Evolutionary conservation across 352 stramenopile species (phyloP).

Genomic region (Paralagenidium karlingii): DNA sequence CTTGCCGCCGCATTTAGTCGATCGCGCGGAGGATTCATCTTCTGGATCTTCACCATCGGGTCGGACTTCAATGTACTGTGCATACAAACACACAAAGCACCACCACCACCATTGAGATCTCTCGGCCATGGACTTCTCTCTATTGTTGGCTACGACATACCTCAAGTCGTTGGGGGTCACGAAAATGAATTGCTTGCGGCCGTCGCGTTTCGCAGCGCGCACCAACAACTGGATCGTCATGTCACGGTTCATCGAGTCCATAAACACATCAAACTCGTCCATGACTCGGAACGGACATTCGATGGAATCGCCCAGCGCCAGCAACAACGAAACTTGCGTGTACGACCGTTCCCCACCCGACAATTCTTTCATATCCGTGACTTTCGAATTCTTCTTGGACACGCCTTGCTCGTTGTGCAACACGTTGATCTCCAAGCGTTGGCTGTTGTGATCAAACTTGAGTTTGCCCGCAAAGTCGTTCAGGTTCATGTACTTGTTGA

Average conservation of each 20-base stretch:
- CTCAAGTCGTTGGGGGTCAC: slow-evolving; percentile 82
- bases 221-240: slow-evolving; percentile 94
- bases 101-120: background rate
- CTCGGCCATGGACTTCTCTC: too few relatives aligned
- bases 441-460: slow-evolving; percentile 64
- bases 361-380: slow-evolving; percentile 94
- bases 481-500: slow-evolving; percentile 75
- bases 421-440: slow-evolving; percentile 67
- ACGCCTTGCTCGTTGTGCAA: slow-evolving; percentile 63
- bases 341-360: slow-evolving; percentile 95
- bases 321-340: slow-evolving; percentile 93
- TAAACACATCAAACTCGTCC: slow-evolving; percentile 99
- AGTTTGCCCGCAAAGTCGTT: slow-evolving; percentile 81
- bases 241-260: slow-evolving; percentile 95
- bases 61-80: slow-evolving; percentile 54
- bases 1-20: slow-evolving; percentile 41
- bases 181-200: slow-evolving; percentile 82
- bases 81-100: slow-evolving; percentile 1
- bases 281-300: slow-evolving; percentile 94
- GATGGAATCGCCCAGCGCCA: slow-evolving; percentile 88
- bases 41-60: slow-evolving; percentile 77
- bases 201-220: slow-evolving; percentile 56
- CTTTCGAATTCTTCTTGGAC: slow-evolving; percentile 59
- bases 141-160: slow-evolving; percentile 14
- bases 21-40: slow-evolving; percentile 77